phyloP scores from a whole-genome alignment of 257 asterid species.

The Rauvolfia tetraphylla region DNA sequence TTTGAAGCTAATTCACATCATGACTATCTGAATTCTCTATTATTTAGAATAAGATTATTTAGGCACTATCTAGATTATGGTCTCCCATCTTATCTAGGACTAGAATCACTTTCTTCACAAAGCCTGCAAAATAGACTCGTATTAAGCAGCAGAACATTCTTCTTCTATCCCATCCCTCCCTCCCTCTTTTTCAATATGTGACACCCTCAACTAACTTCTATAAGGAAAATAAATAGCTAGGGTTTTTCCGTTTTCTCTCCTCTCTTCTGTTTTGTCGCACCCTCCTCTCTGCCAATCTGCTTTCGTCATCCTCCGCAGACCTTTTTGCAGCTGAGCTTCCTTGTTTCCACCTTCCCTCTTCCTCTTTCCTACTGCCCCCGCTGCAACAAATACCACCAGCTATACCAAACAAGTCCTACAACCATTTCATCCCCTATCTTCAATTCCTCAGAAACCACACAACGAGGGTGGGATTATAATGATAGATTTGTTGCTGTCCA shows the following conservation, averaged over 20 bases:
- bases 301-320: background rate
- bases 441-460: background rate
- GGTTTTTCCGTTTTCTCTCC: background rate
- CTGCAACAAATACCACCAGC: background rate
- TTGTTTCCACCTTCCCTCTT: background rate
- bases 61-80: background rate
- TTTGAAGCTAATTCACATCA: background rate
- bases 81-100: background rate
- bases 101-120: background rate
- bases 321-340: background rate
- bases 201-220: background rate
- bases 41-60: background rate
- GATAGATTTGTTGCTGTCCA: background rate
- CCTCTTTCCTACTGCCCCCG: background rate
- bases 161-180: background rate
- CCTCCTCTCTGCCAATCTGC: background rate
- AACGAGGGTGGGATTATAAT: background rate
- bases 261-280: background rate
- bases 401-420: background rate
- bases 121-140: background rate
- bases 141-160: background rate
- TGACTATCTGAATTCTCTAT: background rate
- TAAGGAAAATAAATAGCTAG: background rate
- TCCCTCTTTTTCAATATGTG: background rate
- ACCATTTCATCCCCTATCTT: background rate